Evolutionary conservation across 768 basidiomycete genomes (phyloP).

Genomic region (Collybia nuda): DNA sequence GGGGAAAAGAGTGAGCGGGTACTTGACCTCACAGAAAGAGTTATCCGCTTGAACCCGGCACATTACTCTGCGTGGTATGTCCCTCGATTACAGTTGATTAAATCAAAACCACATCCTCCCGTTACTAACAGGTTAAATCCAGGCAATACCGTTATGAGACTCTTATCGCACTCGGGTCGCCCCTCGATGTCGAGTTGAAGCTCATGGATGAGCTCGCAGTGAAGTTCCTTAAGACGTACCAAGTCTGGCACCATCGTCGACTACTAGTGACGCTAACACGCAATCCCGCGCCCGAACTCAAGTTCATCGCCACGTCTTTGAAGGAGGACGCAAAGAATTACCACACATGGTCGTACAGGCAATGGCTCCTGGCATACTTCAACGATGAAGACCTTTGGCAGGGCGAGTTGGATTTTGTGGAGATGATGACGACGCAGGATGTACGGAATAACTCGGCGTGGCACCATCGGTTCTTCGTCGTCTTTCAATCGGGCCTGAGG

Average conservation of each 20-base stretch:
- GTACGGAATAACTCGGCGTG: constrained; percentile 96
- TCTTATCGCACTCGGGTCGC: constrained; percentile 61
- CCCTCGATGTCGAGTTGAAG: constrained; percentile 74
- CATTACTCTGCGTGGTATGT: constrained; percentile 96
- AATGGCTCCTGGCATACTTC: constrained; percentile 91
- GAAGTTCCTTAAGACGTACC: constrained; percentile 89
- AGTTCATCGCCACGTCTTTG: constrained; percentile 74
- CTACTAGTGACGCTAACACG: constrained; percentile 63
- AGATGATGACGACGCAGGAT: constrained; percentile 69
- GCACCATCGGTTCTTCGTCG: constrained; percentile 93
- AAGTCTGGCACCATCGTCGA: constrained; percentile 95
- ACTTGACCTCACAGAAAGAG: constrained; percentile 81
- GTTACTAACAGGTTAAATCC: constrained; percentile 1
- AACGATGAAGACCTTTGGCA: constrained; percentile 70
- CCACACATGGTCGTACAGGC: constrained; percentile 98
- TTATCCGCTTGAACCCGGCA: constrained; percentile 91
- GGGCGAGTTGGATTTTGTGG: constrained; percentile 74
- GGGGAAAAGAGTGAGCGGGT: constrained; percentile 82
- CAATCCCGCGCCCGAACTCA: constrained; percentile 66
- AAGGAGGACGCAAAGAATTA: constrained; percentile 91
- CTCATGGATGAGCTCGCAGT: constrained; percentile 89
- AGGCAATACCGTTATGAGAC: constrained; percentile 98
- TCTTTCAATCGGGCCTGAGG: constrained; percentile 66
- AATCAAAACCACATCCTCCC: background rate
- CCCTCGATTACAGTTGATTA: background rate